Base-by-base conservation (phyloP, 2,329 filamentous ascomycete species). In the Cryphonectria nitschkei region DNA sequence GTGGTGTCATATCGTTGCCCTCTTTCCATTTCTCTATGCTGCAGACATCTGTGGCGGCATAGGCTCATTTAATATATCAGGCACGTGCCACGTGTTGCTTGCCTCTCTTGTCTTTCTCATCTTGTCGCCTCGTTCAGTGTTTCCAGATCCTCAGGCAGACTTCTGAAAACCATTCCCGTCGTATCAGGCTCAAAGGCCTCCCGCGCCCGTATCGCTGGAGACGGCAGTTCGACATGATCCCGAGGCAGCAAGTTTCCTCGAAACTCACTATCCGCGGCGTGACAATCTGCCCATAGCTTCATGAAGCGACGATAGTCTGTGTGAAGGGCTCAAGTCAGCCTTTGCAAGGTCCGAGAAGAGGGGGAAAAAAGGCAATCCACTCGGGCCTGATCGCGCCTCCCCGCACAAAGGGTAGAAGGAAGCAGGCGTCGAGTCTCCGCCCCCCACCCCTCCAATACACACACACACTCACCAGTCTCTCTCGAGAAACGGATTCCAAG, bases 401-500 rank as follows among this genome's bases (percentile, higher is more conserved):
- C 37, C 8, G 8, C 11, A 39, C 37, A 39, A 39, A 39, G 37
- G 9, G 9, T 39, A 39, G 11, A 39, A 39, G 19, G 16, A 50
- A 16, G 22, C 46, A 50, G 19, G 46, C 22, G 22, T 11, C n/a
- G 46, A n/a, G 22, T 2, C 8, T 2, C 9, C 34, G 34, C 34
- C 34, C 34, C 34, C 34, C 26, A 26, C 34, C 34, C 34, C 34
- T 6, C 34, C 34, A 34, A 50, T 7, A 22, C 19, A 50, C 46
- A 50, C 22, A n/a, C 41, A 64, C 22, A 70, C 78, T 76, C 77
- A 86, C 85, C 85, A 74, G 84, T 81, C 39, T 81, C 79, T 60
- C 82, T 80, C 58, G 82, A 85, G 73, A 87, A 87, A 68, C 86
- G 84, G 60, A 87, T 81, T 7, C 82, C 82, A 39, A 87, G 78